Base-by-base conservation (phyloP, 116 monocot genomes). In the Iris pallida region DNA sequence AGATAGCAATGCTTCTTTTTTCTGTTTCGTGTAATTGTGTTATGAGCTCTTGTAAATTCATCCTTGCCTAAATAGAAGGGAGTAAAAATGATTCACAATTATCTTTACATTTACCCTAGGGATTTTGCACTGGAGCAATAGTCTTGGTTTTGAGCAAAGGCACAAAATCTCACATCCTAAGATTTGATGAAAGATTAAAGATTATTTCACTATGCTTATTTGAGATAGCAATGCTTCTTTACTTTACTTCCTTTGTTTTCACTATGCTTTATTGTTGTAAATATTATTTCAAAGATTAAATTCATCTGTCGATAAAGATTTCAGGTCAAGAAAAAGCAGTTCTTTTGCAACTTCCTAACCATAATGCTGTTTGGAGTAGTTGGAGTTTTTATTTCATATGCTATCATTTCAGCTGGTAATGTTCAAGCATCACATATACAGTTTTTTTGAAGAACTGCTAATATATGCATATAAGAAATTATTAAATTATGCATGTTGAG, bases 281-380 rank as follows among this genome's bases (percentile, higher is more conserved):
- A 20, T 40, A 52, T 30, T 4, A 15, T 70, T 61, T 40, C 40
- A 42, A 61, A n/a, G 1, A 19, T 65, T 4, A 51, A 4, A 52
- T 17, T 46, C 6, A 56, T 59, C 19, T 44, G 20, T 63, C 14
- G 6, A 30, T 59, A 47, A 79, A 85, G 89, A 8, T 88, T 88
- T 72, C 84, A 88, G 79, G 88, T 88, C n/a, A 88, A 88, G 78
- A 84, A 88, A 68, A 88, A 88, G 42, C 78, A 81, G 73, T 84
- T 88, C 68, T 88, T 88, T 44, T 76, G 69, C 16, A 89, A 85
- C 60, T 85, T 89, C 43, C 42, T 82, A 53, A 80, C 79, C 12
- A 90, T 85, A 68, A 83, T 85, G 78, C 75, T 82, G 15, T 84
- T 90, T 67, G 86, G 80, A 15, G 75, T 89, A 12, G 56, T 86